These are phyloP conservation scores for Schizopora paradoxa DNA, from an alignment of 1,284 basidiomycete genomes.

Conservation along the genomic window DNA sequence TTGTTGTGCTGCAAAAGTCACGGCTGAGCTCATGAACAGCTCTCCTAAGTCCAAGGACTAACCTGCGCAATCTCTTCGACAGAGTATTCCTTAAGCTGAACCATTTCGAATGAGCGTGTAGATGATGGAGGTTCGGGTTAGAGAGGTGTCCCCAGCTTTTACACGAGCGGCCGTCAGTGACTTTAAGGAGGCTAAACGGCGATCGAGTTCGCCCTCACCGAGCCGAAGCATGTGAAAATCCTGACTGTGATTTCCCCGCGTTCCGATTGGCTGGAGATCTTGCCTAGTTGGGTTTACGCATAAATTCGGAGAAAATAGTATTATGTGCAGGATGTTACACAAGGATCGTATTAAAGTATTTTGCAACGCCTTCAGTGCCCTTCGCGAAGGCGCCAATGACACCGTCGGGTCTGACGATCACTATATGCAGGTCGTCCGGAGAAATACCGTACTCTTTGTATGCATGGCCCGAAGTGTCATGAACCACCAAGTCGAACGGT, in stretches of 20 bases:
- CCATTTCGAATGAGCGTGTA: no score
- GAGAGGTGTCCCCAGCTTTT: no score
- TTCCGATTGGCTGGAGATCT: no score
- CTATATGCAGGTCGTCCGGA: constrained; percentile 19
- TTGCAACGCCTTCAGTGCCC: constrained; percentile 26
- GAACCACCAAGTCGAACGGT: constrained; percentile 31
- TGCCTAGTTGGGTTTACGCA: no score
- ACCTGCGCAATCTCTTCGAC: constrained; percentile 53
- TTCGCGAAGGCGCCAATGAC: constrained; percentile 35
- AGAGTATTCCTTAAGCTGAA: constrained; percentile 36
- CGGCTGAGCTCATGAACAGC: constrained; percentile 2
- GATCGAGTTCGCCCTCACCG: no score
- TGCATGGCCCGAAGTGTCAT: constrained; percentile 34
- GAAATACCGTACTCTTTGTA: constrained; percentile 31
- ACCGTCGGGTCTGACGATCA: constrained; percentile 36
- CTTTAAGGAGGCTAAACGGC: no score
- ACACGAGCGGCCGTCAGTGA: no score
- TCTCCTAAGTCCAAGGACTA: constrained; percentile 11
- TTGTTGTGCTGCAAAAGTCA: constrained; percentile 65
- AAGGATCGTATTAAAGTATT: constrained; percentile 28
- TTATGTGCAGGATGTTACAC: no score
- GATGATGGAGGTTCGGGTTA: no score
- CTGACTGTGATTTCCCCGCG: no score
- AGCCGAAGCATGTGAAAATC: no score
- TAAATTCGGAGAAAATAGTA: no score